Conservation (phyloP, 108 stramenopile genomes). For the Nannochloropsis granulata region DNA sequence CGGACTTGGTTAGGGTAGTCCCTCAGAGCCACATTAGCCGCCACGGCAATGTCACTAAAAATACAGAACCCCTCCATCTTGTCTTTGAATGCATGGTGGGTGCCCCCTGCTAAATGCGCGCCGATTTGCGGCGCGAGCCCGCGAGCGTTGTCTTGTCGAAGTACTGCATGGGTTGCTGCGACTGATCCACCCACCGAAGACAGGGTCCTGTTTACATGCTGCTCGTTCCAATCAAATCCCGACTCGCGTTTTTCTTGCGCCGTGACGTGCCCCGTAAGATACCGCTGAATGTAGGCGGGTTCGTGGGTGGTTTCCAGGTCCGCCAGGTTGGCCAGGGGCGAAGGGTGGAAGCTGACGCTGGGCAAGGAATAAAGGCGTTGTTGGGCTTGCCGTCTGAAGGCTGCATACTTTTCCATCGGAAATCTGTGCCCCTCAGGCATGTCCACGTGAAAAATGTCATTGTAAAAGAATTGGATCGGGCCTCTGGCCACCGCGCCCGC, state of each 20-base stretch:
- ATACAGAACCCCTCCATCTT: constrained; percentile 36
- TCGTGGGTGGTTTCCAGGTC: constrained; percentile 66
- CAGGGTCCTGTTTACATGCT: constrained; percentile 55
- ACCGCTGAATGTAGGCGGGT: constrained; percentile 53
- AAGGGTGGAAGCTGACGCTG: constrained; percentile 47
- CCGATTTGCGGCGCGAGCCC: constrained; percentile 1
- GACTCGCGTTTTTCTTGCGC: constrained; percentile 62
- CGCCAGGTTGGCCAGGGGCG: constrained; percentile 55
- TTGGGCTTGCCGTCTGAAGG: constrained; percentile 41
- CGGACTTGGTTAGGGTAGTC: constrained; percentile 10
- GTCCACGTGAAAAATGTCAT: constrained; percentile 77
- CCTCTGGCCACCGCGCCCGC: neutral
- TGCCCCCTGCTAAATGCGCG: constrained; percentile 81
- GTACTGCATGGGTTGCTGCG: constrained; percentile 42
- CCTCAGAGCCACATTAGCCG: constrained; percentile 32
- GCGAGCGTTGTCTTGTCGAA: neutral
- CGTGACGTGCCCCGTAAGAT: constrained; percentile 54
- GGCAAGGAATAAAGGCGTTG: neutral
- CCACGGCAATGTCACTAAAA: constrained; percentile 36
- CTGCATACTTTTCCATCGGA: constrained; percentile 75
- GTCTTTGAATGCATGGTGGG: constrained; percentile 38
- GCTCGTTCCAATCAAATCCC: constrained; percentile 73
- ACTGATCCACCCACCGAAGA: constrained; percentile 75
- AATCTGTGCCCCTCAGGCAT: constrained; percentile 69
- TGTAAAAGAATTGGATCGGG: constrained; percentile 45